Percentiles rank a stretch among this genome's conserved stretches.
Evolutionary conservation across 1,139 yeast species (phyloP).

Genomic region (Protomyces inouyei): DNA sequence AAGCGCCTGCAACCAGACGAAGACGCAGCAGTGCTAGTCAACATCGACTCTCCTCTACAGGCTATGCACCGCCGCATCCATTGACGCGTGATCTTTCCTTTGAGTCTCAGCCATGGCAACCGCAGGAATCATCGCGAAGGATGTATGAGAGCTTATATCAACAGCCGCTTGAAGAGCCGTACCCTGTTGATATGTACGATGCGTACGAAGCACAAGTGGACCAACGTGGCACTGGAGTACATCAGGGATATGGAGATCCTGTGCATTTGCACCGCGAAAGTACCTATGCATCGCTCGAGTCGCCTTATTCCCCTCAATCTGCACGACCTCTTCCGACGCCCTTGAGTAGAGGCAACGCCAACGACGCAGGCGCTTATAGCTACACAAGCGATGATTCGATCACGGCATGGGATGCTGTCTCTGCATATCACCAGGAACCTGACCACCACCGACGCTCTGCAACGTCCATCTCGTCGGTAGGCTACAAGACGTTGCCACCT

Average conservation of each 20-base stretch:
- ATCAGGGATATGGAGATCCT: background rate
- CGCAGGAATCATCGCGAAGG: background rate
- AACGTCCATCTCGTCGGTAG: background rate
- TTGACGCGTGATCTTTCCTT: background rate
- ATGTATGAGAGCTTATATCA: background rate
- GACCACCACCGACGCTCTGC: background rate
- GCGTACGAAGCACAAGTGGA: background rate
- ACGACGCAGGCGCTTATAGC: background rate
- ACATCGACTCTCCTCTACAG: background rate
- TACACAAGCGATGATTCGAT: background rate
- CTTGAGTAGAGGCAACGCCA: background rate
- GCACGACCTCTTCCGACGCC: background rate
- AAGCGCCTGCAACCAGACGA: background rate
- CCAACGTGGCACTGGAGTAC: background rate
- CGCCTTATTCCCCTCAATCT: background rate
- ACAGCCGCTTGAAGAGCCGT: background rate
- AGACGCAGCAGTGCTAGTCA: background rate
- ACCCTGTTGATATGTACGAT: background rate
- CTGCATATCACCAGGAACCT: background rate
- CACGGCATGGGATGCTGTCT: background rate
- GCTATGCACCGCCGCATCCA: background rate
- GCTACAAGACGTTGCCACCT: background rate
- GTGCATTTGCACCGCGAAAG: background rate
- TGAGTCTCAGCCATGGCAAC: background rate
- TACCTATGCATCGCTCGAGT: background rate